Evolutionary conservation across 2,329 filamentous ascomycete genomes (phyloP), one percentile per base, ranked within the genome.

Genomic region (Calonectria honghensis): DNA sequence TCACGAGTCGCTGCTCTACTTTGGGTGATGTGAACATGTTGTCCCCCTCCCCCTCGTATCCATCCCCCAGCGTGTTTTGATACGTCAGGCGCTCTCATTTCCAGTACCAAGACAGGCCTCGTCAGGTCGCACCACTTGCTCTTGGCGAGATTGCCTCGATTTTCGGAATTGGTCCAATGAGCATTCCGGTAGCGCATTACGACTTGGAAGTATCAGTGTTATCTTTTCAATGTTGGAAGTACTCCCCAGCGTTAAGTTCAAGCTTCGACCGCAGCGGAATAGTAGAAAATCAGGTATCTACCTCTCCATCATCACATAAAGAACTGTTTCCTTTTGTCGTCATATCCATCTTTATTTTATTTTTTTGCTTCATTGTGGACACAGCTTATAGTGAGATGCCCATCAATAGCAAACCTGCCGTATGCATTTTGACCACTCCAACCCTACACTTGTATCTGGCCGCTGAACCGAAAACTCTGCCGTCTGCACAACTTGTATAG

Each of bases 81-180:
- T 45, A 45, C 18, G 41, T 20, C 41, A 18, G 41, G 39, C 13
- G 39, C 39, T 41, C 16, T 41, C 39, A 16, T 18, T 41, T 45
- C 41, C 41, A 20, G 18, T n/a, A 20, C 18, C 41, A 45, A 45
- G 18, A 45, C 41, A 18, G 41, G 41, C 9, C 50, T 45, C 24
- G 29, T 35, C 37, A 50, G 41, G 2, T 32, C 39, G 24, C 18
- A 37, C 57, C 45, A 65, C 16, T 48, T 50, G 27, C 54, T 52
- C 41, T 54, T 68, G 37, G 48, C 54, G 35, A 64, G 13, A 41
- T 41, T 52, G 29, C 24, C 50, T 24, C 45, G 50, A 20, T 70
- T n/a, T n/a, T n/a, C 45, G 32, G 31, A n/a, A 18, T 41, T 13
- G 37, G 3, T 29, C 24, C 35, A 29, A 41, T 27, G 20, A 37